These are phyloP conservation scores for Botrytis sinoallii DNA, from an alignment of 2,329 filamentous ascomycete species.

Conservation along the genomic window DNA sequence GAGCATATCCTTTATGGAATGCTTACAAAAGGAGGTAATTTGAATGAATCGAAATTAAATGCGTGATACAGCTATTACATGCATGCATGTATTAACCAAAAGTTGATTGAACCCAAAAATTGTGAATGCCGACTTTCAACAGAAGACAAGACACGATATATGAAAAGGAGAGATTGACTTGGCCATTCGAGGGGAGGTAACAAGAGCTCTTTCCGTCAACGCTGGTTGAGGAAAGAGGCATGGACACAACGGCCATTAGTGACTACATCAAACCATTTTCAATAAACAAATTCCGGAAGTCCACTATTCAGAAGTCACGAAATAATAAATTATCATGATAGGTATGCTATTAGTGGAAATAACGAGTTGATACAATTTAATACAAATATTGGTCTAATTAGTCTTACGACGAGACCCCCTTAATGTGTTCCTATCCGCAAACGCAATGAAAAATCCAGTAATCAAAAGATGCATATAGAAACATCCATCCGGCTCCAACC, in stretches of 20 bases:
- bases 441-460: slow-evolving; percentile 34
- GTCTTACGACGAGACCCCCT: slow-evolving; percentile 23
- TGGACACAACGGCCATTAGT: background rate
- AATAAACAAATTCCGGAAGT: background rate
- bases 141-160: slow-evolving; percentile 20
- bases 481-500: slow-evolving; percentile 33
- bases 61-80: slow-evolving; percentile 33
- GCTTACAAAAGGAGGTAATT: slow-evolving; percentile 28
- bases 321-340: no score
- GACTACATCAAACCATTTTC: background rate
- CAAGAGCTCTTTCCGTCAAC: slow-evolving; percentile 1
- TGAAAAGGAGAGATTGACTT: slow-evolving; percentile 42
- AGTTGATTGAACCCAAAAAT: slow-evolving; percentile 26
- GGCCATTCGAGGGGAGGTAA: background rate
- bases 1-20: slow-evolving; percentile 32
- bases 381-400: slow-evolving; percentile 28
- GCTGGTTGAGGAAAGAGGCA: slow-evolving; percentile 17
- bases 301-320: background rate
- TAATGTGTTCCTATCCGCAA: slow-evolving; percentile 17
- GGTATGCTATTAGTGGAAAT: background rate
- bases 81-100: slow-evolving; percentile 35
- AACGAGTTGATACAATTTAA: slow-evolving; percentile 21
- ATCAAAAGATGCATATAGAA: slow-evolving; percentile 35
- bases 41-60: slow-evolving; percentile 33
- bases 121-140: slow-evolving; percentile 14